These are phyloP conservation scores for Boletus rufocinnamomeus DNA, from an alignment of 768 basidiomycete species.

Conservation along the genomic window DNA sequence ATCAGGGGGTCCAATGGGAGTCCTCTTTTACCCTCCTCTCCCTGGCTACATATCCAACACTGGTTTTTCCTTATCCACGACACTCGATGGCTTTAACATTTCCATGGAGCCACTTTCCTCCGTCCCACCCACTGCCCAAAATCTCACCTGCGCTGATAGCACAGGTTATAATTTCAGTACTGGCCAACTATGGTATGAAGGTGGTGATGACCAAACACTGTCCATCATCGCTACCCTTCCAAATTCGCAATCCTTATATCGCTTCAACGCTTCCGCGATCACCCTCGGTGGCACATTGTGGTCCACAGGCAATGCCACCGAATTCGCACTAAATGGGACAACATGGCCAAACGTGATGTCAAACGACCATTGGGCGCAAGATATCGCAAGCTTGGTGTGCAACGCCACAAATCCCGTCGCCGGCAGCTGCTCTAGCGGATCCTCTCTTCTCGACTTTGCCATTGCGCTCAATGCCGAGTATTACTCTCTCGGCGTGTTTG, in stretches of 20 bases:
- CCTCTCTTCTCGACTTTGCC: not conserved
- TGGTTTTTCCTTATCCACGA: no score
- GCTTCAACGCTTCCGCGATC: not conserved
- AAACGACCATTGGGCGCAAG: no score
- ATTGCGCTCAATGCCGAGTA: not conserved
- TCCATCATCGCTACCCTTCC: no score
- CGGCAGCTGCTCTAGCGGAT: not conserved
- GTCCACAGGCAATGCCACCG: not conserved
- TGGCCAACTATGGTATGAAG: not conserved
- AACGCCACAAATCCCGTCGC: not conserved
- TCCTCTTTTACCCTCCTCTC: no score
- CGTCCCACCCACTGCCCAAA: not conserved
- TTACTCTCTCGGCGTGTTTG: no score
- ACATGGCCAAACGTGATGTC: not conserved
- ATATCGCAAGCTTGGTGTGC: not conserved
- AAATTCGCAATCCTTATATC: no score
- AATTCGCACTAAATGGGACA: not conserved
- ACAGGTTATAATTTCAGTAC: not conserved
- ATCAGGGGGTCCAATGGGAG: no score
- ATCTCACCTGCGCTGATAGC: not conserved
- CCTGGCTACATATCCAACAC: no score
- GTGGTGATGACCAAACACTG: no score
- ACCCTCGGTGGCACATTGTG: not conserved
- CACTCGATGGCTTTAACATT: no score
- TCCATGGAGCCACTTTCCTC: no score